Percentiles rank a stretch among this genome's conserved stretches.
Evolutionary conservation across 768 basidiomycete species (phyloP).

Genomic region (Guyanaporus albipodus): DNA sequence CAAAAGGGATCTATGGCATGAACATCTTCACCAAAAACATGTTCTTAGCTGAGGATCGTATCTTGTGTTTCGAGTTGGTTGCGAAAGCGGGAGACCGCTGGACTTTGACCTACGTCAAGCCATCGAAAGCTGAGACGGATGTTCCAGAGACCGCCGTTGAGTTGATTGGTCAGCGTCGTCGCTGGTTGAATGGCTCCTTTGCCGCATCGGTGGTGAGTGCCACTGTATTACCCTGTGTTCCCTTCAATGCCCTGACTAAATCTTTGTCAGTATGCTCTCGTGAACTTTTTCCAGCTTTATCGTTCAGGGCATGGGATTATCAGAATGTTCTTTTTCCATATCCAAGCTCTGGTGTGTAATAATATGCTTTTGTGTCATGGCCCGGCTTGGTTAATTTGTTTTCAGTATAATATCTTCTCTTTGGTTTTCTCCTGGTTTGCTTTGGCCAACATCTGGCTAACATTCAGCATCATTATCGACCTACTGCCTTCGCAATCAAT

Average conservation of each 20-base stretch:
- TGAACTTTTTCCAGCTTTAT: slow-evolving; percentile 90
- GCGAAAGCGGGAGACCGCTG: slow-evolving; percentile 85
- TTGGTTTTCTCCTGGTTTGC: slow-evolving; percentile 93
- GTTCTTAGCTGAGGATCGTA: slow-evolving; percentile 92
- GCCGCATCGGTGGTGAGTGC: slow-evolving; percentile 82
- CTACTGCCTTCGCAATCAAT: slow-evolving; percentile 57
- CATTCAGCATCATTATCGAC: slow-evolving; percentile 94
- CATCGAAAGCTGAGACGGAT: slow-evolving; percentile 93
- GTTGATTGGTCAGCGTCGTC: slow-evolving; percentile 90
- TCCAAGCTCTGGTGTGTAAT: slow-evolving; percentile 77
- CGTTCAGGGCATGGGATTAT: slow-evolving; percentile 81
- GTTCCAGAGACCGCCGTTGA: slow-evolving; percentile 93
- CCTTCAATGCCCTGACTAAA: not conserved
- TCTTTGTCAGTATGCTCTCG: slow-evolving; percentile 69
- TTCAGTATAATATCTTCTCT: slow-evolving; percentile 78
- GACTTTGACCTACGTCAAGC: slow-evolving; percentile 91
- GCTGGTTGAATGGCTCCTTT: slow-evolving; percentile 96
- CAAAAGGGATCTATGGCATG: slow-evolving; percentile 95
- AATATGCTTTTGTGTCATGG: not conserved
- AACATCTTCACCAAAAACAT: slow-evolving; percentile 96
- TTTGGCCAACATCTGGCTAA: slow-evolving; percentile 88
- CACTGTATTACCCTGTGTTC: not conserved
- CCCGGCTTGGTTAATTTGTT: slow-evolving; percentile 3
- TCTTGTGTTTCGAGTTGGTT: slow-evolving; percentile 94
- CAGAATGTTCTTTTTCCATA: slow-evolving; percentile 94